These are phyloP conservation scores for Cladorrhinum samala DNA, from an alignment of 495 filamentous ascomycete genomes.

Conservation along the genomic window DNA sequence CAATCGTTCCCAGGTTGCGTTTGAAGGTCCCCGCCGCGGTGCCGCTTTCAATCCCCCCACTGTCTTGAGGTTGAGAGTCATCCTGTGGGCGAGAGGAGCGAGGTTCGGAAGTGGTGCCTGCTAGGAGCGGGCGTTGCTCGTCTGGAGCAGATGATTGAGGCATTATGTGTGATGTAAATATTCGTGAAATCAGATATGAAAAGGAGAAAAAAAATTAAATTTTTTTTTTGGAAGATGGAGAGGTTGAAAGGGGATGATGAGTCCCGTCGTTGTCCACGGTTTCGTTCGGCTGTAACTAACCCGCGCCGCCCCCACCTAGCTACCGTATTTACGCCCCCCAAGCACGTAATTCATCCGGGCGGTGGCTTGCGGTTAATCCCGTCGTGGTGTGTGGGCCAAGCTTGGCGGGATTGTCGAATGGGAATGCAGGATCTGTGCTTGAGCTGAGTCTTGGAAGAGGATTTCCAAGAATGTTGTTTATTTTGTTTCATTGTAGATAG, in stretches of 20 bases:
- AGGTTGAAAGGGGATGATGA: not conserved
- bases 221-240: not conserved
- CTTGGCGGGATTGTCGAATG: not conserved
- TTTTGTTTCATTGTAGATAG: not conserved
- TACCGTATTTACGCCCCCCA: too few species aligned
- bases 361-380: not conserved
- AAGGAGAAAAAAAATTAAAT: not conserved
- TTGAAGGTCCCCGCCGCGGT: slow-evolving; percentile 31
- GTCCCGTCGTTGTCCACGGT: not conserved
- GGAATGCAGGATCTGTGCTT: too few species aligned
- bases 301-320: too few species aligned
- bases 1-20: slow-evolving; percentile 42
- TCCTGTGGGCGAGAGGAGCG: too few species aligned
- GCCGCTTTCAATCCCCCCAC: not conserved
- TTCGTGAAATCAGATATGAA: not conserved
- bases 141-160: not conserved
- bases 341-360: not conserved
- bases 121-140: not conserved
- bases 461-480: not conserved
- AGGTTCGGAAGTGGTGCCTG: not conserved
- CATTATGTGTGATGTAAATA: not conserved
- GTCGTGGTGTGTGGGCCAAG: not conserved
- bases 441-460: not conserved
- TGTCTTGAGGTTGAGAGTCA: not conserved
- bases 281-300: too few species aligned